phyloP scores from a whole-genome alignment of 2,329 filamentous ascomycete genomes.

The Aspergillus ochraceus region DNA sequence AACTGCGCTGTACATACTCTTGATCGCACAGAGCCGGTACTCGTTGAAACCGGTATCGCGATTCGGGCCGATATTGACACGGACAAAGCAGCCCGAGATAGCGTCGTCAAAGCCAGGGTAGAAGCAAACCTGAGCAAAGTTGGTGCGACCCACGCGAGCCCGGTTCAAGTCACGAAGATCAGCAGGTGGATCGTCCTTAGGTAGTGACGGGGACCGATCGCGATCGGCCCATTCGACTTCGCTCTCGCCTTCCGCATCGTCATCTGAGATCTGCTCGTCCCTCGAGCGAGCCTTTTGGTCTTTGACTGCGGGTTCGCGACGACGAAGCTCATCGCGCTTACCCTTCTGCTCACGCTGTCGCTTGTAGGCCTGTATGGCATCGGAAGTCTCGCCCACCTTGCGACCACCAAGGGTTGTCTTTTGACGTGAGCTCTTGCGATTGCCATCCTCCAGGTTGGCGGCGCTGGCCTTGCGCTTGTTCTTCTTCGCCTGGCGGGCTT shows the following conservation, averaged over 20 bases:
- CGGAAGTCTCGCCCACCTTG: conserved; percentile 67
- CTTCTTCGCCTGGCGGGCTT: conserved; percentile 52
- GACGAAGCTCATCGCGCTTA: conserved; percentile 49
- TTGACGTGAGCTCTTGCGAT: conserved; percentile 71
- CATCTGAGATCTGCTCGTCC: conserved; percentile 61
- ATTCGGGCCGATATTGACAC: conserved; percentile 79
- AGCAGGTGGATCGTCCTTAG: conserved; percentile 67
- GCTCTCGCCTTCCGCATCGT: conserved; percentile 69
- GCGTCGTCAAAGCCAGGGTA: conserved; percentile 83
- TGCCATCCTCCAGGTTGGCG: conserved; percentile 75
- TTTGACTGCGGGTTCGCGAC: conserved; percentile 41
- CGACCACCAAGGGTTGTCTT: conserved; percentile 67
- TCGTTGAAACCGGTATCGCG: conserved; percentile 69
- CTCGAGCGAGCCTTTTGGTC: conserved; percentile 63
- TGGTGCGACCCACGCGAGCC: conserved; percentile 76
- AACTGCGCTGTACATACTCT: conserved; percentile 56
- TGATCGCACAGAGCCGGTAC: conserved; percentile 87
- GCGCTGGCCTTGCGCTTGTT: conserved; percentile 74
- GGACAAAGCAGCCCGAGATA: conserved; percentile 80
- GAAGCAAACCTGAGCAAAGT: conserved; percentile 90
- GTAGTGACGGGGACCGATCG: conserved; percentile 49
- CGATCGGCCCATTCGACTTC: conserved; percentile 75
- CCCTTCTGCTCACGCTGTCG: conserved; percentile 60
- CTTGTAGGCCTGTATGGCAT: conserved; percentile 72
- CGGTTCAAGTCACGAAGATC: conserved; percentile 81